These are phyloP conservation scores for Chondrostereum purpureum DNA, from an alignment of 1,284 basidiomycete genomes.

Conservation along the genomic window DNA sequence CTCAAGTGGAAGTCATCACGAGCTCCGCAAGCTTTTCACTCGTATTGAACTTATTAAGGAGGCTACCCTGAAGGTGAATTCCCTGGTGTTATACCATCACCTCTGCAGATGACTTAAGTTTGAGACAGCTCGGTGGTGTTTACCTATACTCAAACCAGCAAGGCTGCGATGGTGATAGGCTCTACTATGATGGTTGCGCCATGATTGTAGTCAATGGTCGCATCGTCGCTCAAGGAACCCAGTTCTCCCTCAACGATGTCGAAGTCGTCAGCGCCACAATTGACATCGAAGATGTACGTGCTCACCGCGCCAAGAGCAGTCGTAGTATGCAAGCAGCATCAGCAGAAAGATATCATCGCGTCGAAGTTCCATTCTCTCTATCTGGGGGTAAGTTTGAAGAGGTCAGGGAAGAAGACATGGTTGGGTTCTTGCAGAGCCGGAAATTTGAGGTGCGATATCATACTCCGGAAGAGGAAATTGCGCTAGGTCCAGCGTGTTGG, in stretches of 20 bases:
- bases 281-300: conserved; percentile 91
- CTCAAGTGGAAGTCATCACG: conserved; percentile 95
- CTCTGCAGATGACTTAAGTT: conserved; percentile 3
- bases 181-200: conserved; percentile 97
- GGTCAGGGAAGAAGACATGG: conserved; percentile 44
- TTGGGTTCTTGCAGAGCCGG: conserved; percentile 37
- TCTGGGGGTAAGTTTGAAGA: conserved; percentile 69
- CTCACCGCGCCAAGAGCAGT: conserved; percentile 77
- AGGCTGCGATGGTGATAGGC: conserved; percentile 95
- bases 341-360: conserved; percentile 68
- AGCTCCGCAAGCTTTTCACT: conserved; percentile 88
- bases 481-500: conserved; percentile 99
- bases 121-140: conserved; percentile 79
- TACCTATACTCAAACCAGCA: conserved; percentile 99
- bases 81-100: neutral
- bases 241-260: conserved; percentile 94
- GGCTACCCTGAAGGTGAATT: conserved; percentile 82
- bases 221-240: conserved; percentile 90
- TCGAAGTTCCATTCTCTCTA: conserved; percentile 74
- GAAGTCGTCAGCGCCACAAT: conserved; percentile 94
- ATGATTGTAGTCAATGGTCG: conserved; percentile 94
- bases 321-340: conserved; percentile 86
- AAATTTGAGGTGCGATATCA: conserved; percentile 71
- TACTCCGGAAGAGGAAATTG: conserved; percentile 93
- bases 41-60: conserved; percentile 95